phyloP scores from a whole-genome alignment of 2,329 filamentous ascomycete genomes.

The Calonectria leucothoes region DNA sequence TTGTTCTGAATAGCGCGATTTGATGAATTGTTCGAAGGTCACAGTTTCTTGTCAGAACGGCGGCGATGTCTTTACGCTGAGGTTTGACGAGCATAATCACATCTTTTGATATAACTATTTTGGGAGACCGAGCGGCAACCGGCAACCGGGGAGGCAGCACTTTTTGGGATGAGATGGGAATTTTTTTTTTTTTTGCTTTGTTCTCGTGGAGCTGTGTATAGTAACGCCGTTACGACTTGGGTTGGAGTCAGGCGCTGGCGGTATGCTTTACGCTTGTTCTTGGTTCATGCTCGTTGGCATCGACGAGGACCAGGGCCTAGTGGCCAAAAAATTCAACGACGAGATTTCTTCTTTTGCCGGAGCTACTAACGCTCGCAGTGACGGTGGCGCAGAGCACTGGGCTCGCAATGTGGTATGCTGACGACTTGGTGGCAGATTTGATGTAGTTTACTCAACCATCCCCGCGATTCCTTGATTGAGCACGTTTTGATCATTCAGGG shows the following conservation, averaged over 20 bases:
- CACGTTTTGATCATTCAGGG: conserved; percentile 11
- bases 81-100: conserved; percentile 28
- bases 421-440: conserved; percentile 8
- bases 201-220: conserved; percentile 33
- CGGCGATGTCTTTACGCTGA: conserved; percentile 23
- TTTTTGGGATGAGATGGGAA: background rate
- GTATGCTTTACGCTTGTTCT: conserved; percentile 20
- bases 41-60: background rate
- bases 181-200: conserved; percentile 11
- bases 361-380: conserved; percentile 47
- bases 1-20: conserved; percentile 41
- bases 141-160: background rate
- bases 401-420: conserved; percentile 28
- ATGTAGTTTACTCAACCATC: conserved; percentile 7
- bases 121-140: conserved; percentile 17
- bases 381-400: conserved; percentile 26
- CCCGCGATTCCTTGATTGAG: conserved; percentile 7
- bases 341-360: conserved; percentile 26
- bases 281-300: conserved; percentile 21
- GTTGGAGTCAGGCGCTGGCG: conserved; percentile 31
- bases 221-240: conserved; percentile 39
- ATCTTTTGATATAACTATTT: conserved; percentile 15
- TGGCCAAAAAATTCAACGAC: conserved; percentile 42
- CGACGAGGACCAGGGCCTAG: conserved; percentile 35
- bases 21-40: background rate